Evolutionary conservation across 2,329 filamentous ascomycete genomes (phyloP), one percentile per base, ranked within the genome.

Genomic region (Alternaria sp.): DNA sequence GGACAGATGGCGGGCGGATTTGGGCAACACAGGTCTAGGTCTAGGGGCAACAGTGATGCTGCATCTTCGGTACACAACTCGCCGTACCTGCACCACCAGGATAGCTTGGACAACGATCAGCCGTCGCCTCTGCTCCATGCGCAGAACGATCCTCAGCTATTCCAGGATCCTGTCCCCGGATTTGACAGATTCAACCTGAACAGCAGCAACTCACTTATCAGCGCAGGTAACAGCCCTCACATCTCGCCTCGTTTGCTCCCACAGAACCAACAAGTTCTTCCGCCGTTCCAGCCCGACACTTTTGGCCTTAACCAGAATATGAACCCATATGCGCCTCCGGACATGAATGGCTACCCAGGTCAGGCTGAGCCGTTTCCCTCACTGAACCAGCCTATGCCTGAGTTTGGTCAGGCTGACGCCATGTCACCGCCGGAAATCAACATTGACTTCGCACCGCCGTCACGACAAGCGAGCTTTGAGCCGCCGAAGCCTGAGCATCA

Each of bases 371-470:
- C 80, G 3, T 83, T 83, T 54, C 80, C 81, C 3, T 77, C 82
- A 51, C 76, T 83, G 61, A 80, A 82, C 64, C 78, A 82, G 36
- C 80, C 56, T 79, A 79, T 79, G 24, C 75, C 79, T 29, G 90
- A 93, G 56, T 85, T 91, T 73, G 86, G 87, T 5, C 88, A 85
- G 72, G 87, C 85, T 44, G 86, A 88, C 49, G 85, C 90, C 66
- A 95, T 96, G 89, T 90, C 90, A 3, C 91, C 93, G n/a, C 93
- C 93, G 0, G 91, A 93, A 51, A 97, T 97, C 78, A 96, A 95
- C 73, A 95, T 97, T 68, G 91, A 97, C 74, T 93, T 92, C 76
- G 93, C 93, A 14, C 93, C 93, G 24, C 88, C 88, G 8, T 86
- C 90, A 51, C 81, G 85, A 57, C 86, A 86, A 69, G 85, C 83